Evolutionary conservation across 176 grass and related monocot species (phyloP).

Genomic region (Paspalum vaginatum): DNA sequence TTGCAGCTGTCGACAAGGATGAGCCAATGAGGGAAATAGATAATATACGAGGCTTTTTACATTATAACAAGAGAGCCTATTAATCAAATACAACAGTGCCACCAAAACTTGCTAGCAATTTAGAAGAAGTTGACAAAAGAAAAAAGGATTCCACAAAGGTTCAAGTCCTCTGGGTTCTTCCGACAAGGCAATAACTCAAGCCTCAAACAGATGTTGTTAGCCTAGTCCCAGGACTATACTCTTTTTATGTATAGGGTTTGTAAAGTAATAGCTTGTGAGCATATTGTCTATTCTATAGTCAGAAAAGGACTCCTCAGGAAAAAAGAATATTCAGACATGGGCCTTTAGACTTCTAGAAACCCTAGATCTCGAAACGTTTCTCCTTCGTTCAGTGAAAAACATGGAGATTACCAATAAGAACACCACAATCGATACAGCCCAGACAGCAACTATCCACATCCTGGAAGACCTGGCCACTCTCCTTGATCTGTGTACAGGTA

Average conservation of each 20-base stretch:
- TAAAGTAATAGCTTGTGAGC: constrained; percentile 23
- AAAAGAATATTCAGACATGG: constrained; percentile 35
- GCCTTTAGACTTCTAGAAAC: constrained; percentile 64
- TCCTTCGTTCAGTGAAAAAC: constrained; percentile 65
- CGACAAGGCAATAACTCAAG: background rate
- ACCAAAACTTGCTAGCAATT: constrained; percentile 31
- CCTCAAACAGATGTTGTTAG: constrained; percentile 14
- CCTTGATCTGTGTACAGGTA: constrained; percentile 41
- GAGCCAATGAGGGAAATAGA: background rate
- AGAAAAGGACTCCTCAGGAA: background rate
- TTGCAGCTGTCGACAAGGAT: background rate
- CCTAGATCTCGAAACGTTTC: constrained; percentile 54
- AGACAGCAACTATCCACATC: constrained; percentile 69
- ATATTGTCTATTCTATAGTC: constrained; percentile 39
- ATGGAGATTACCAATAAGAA: constrained; percentile 69
- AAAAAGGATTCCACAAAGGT: constrained; percentile 9
- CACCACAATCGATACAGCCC: constrained; percentile 63
- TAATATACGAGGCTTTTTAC: constrained; percentile 18
- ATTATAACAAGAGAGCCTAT: constrained; percentile 26
- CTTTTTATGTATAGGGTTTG: constrained; percentile 35
- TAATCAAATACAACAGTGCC: constrained; percentile 14
- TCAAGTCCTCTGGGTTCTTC: constrained; percentile 13
- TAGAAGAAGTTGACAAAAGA: constrained; percentile 17
- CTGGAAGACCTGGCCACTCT: constrained; percentile 47
- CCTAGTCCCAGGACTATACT: constrained; percentile 20